Evolutionary conservation across 352 stramenopile species (phyloP).

Genomic region (Pythium graminicola): DNA sequence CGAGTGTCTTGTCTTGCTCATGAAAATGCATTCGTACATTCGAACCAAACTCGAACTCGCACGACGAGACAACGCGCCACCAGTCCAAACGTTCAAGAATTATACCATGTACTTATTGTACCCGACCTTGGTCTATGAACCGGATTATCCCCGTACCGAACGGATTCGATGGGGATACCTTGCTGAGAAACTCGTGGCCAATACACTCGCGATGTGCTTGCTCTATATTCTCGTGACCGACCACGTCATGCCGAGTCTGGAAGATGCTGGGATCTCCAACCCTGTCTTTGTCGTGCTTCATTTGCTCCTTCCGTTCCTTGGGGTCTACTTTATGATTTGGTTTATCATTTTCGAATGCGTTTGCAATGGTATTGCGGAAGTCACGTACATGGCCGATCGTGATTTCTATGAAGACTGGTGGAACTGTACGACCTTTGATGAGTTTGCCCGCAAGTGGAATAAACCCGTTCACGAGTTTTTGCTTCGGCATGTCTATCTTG

Average conservation of each 20-base stretch:
- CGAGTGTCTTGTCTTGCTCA: constrained; percentile 65
- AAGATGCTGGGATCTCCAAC: constrained; percentile 55
- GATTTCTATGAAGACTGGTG: constrained; percentile 98
- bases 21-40: constrained; percentile 85
- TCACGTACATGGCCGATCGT: constrained; percentile 86
- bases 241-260: constrained; percentile 78
- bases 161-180: constrained; percentile 84
- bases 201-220: constrained; percentile 70
- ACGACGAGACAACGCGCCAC: constrained; percentile 25
- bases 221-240: constrained; percentile 90
- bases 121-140: constrained; percentile 94
- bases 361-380: constrained; percentile 93
- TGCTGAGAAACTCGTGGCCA: constrained; percentile 65
- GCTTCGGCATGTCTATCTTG: constrained; percentile 78
- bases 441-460: constrained; percentile 95
- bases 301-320: constrained; percentile 90
- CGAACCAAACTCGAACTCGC: constrained; percentile 61
- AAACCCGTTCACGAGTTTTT: constrained; percentile 96
- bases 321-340: constrained; percentile 94
- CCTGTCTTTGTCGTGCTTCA: constrained; percentile 59
- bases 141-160: constrained; percentile 82
- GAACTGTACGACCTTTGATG: constrained; percentile 92
- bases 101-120: constrained; percentile 67
- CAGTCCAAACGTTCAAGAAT: constrained; percentile 39
- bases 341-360: constrained; percentile 97